phyloP scores from a whole-genome alignment of 108 stramenopile genomes.

The Conticribra guillardii region DNA sequence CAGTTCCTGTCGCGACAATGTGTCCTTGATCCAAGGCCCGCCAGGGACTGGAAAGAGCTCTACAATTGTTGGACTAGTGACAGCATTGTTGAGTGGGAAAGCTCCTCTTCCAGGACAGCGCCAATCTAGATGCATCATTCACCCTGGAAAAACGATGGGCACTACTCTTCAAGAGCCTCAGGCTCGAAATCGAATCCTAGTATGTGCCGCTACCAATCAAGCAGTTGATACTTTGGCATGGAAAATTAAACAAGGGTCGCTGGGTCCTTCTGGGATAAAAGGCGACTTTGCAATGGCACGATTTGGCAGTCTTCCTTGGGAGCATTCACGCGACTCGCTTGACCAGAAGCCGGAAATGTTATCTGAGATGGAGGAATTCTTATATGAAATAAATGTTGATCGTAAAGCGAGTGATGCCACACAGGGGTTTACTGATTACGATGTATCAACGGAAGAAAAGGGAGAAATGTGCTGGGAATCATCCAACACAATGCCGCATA shows the following conservation, averaged over 20 bases:
- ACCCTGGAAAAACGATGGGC: constrained; percentile 49
- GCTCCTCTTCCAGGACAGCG: constrained; percentile 39
- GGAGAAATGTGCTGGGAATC: constrained; percentile 28
- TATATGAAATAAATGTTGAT: constrained; percentile 50
- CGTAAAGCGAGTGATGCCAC: constrained; percentile 31
- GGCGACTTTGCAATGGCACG: constrained; percentile 47
- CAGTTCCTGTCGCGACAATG: no score
- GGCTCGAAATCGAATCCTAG: constrained; percentile 52
- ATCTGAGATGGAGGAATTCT: constrained; percentile 48
- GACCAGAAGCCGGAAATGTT: constrained; percentile 29
- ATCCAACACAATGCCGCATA: constrained; percentile 11
- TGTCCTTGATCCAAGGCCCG: constrained; percentile 16
- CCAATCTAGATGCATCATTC: constrained; percentile 35
- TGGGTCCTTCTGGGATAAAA: constrained; percentile 51
- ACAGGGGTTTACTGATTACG: constrained; percentile 15
- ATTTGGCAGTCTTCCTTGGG: constrained; percentile 54
- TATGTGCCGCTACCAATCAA: constrained; percentile 78
- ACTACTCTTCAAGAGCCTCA: constrained; percentile 9
- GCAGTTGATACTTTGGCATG: constrained; percentile 76
- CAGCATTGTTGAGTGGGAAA: constrained; percentile 60
- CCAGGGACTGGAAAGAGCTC: constrained; percentile 5
- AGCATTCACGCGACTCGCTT: constrained; percentile 20
- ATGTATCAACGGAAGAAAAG: constrained; percentile 20
- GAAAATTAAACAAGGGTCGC: constrained; percentile 59
- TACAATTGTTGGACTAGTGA: constrained; percentile 72